Evolutionary conservation across 106 monocot species (phyloP), one percentile per base, ranked within the genome.

Genomic region (Allium sativum): DNA sequence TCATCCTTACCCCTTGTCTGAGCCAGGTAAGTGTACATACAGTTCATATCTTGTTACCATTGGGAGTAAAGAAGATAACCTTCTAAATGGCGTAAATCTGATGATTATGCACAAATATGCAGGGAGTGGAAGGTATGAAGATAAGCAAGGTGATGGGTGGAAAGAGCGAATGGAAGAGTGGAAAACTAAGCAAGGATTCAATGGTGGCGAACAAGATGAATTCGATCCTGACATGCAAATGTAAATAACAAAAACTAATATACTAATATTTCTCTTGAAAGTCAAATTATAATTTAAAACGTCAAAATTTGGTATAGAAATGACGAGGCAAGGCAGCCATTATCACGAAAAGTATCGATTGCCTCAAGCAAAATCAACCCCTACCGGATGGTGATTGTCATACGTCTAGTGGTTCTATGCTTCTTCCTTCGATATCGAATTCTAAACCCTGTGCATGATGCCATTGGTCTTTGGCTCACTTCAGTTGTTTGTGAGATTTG

Each of bases 311-410:
- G 40, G 53, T 77, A 69, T 65, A 95, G 89, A 62, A 77, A 60
- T 58, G 95, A 95, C 61, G 95, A 95, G 67, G 86, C 83, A 60
- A 71, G 95, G 65, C 90, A 95, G 54, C 90, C 95, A 11, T 65
- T 95, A 13, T 95, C 95, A 31, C 68, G 95, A 59, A 95, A 95
- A 56, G 90, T 95, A 6, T 61, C 95, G 7, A 90, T 95, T 45
- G 83, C 95, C 46, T 90, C 95, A 12, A 95, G 95, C 76, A 90
- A 78, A 68, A 68, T 95, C 72, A 95, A 87, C 59, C 95, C 95
- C 8, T 95, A 95, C 64, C 68, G 95, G 12, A 95, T 95, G 90
- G 77, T 90, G 21, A 95, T 95, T 41, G 77, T 90, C 40, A 6
- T 90, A 44, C 95, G 95, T 6, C 75, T 95, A 43, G 81, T 84